phyloP scores from a whole-genome alignment of 2,329 filamentous ascomycete genomes.

The Fusarium robinianum region DNA sequence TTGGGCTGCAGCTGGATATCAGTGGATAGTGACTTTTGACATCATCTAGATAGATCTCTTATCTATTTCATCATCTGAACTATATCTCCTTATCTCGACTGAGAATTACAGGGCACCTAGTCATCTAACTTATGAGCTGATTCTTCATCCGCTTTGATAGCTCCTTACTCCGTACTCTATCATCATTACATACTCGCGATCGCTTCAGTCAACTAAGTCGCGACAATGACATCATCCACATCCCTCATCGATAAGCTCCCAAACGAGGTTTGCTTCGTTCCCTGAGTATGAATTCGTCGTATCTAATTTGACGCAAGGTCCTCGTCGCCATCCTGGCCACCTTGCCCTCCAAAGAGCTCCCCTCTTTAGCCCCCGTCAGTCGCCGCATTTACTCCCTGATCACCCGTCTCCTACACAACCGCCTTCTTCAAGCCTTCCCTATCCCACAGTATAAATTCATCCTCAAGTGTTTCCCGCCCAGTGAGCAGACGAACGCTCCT shows the following conservation, averaged over 20 bases:
- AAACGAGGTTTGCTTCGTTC: constrained; percentile 20
- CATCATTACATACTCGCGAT: too few relatives aligned
- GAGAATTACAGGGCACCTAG: too few relatives aligned
- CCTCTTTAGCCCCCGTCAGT: constrained; percentile 62
- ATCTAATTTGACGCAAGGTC: constrained; percentile 8
- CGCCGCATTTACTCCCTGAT: constrained; percentile 67
- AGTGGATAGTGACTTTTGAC: too few relatives aligned
- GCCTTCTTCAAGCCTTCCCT: constrained; percentile 52
- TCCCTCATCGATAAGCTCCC: constrained; percentile 19
- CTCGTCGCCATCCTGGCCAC: constrained; percentile 42
- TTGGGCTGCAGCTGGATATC: too few relatives aligned
- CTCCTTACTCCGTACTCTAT: too few relatives aligned
- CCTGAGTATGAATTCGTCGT: background rate
- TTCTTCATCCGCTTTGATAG: too few relatives aligned
- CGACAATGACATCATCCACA: too few relatives aligned
- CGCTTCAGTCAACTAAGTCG: too few relatives aligned
- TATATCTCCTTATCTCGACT: too few relatives aligned
- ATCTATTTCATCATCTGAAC: too few relatives aligned
- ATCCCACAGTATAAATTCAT: constrained; percentile 61
- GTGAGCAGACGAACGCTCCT: constrained; percentile 68
- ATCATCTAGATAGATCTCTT: too few relatives aligned
- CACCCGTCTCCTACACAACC: constrained; percentile 65
- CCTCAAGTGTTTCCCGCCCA: constrained; percentile 79
- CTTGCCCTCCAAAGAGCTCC: constrained; percentile 55
- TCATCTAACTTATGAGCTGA: too few relatives aligned